Percentiles rank a stretch among this genome's conserved stretches.
Conservation (phyloP, 345 rosid genomes). For the Cardamine chenopodiifolia region DNA sequence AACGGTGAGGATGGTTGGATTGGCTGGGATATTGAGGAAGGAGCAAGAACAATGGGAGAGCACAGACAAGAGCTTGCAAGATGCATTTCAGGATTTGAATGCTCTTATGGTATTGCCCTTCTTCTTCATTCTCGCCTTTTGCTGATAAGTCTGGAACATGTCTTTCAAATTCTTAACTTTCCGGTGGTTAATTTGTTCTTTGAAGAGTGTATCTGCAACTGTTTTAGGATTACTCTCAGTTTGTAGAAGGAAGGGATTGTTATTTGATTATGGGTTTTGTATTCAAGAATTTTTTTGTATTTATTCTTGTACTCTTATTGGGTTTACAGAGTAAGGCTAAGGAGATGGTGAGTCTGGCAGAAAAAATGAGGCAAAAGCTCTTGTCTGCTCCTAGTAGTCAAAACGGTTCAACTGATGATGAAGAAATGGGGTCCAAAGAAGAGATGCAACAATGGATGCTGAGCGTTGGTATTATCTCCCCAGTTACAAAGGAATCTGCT, state of each 20-base stretch:
- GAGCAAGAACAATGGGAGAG: conserved; percentile 95
- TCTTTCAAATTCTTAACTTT: neutral
- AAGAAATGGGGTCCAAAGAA: conserved; percentile 89
- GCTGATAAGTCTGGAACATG: conserved; percentile 1
- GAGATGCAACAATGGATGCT: conserved; percentile 94
- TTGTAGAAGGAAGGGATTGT: neutral
- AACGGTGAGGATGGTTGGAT: conserved; percentile 88
- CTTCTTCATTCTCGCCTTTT: neutral
- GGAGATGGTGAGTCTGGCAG: conserved; percentile 92
- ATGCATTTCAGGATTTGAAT: conserved; percentile 92
- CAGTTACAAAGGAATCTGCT: conserved; percentile 93
- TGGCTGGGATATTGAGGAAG: conserved; percentile 89
- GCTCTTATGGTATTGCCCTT: conserved; percentile 74
- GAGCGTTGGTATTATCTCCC: conserved; percentile 96
- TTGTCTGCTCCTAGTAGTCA: conserved; percentile 70
- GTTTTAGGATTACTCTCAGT: conserved; percentile 4
- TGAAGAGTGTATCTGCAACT: conserved; percentile 6
- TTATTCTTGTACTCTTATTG: conserved; percentile 17
- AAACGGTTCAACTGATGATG: conserved; percentile 58
- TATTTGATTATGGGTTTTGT: neutral
- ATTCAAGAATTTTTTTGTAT: neutral
- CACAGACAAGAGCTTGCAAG: conserved; percentile 93
- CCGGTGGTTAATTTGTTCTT: neutral
- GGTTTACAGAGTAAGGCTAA: conserved; percentile 78
- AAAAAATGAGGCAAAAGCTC: conserved; percentile 90